Base-by-base conservation (phyloP, 2,329 filamentous ascomycete species). In the Epicoccum nigrum region DNA sequence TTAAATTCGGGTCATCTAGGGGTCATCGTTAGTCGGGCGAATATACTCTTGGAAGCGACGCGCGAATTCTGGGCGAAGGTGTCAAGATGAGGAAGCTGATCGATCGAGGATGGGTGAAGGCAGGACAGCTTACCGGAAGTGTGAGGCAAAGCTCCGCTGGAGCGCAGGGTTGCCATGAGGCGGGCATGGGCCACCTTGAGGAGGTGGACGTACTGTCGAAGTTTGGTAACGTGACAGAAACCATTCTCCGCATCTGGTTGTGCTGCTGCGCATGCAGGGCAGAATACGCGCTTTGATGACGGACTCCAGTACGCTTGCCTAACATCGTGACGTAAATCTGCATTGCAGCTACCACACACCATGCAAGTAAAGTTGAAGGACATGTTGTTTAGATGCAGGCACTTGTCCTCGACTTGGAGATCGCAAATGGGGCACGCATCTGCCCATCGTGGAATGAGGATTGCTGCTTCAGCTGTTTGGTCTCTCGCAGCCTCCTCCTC, bases 191-290 rank as follows among this genome's bases (percentile, higher is more conserved):
- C 94, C 17, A 99, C 94, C 65, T 90, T 86, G 32, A 99, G 81
- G 16, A 99, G 79, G 73, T 97, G 97, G 5, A 97, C 87, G 69
- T 96, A 99, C 77, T 99, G 93, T 68, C 94, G 88, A 46, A 99
- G 79, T 71, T 95, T 92, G 15, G 90, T 90, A 30, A 97, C 84
- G 55, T 86, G 84, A 54, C 87, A 82, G 65, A 97, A 90, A 0
- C 82, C 83, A n/a, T 75, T 76, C 54, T 80, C 76, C 2, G 78
- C 76, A 55, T 86, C 86, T 7, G 81, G 78, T 42, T 79, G 78
- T 60, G 81, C 80, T 31, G 77, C 75, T 33, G 82, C 82, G 69
- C 91, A 96, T 39, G 77, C 81, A 46, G 73, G 80, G 76, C 94
- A 97, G 58, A 87, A 86, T 2, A 92, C 79, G 56, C 83, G 85